Evolutionary conservation across 495 filamentous ascomycete species (phyloP), one percentile per base, ranked within the genome.

Genomic region (Hypoxylon trugodes): DNA sequence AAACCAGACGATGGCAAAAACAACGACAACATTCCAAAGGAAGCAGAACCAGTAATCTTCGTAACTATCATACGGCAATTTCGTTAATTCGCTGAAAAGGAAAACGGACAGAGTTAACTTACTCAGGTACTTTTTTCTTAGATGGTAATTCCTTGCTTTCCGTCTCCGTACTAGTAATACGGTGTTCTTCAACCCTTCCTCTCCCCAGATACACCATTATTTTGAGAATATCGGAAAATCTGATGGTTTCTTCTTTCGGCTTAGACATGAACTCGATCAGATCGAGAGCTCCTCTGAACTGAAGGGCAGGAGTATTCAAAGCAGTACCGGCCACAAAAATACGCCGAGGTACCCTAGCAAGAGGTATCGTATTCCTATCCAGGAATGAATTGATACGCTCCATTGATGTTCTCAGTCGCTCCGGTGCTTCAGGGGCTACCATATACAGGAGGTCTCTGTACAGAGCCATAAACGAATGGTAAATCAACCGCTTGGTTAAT

Each of bases 1-100:
- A 35, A 59, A 65, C 50, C 48, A 61, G 18, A 37, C 10, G 32
- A 61, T 61, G 30, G 38, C 32, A 5, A 53, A 21, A 22, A 61
- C 10, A 16, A 51, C 19, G 21, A 28, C 35, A 7, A 21, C 28
- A 46, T 53, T 51, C 58, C 58, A 61, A 10, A 47, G 7, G n/a
- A 40, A 13, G 13, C 45, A 47, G 19, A 54, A 1, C 4, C 28
- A 18, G 6, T 26, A 16, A 4, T 42, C 22, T 13, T 46, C 1
- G 13, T 19, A 28, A 21, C 58, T 61, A 10, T 12, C 5, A 45
- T 16, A 48, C 16, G 26, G 8, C 30, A 4, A 6, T 12, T 6
- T 28, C 10, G 36, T 45, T 30, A 37, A 37, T 15, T 18, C 1
- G 19, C 8, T 2, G 7, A 19, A 18, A 36, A 13, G 18, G 19